phyloP scores from a whole-genome alignment of 1,284 basidiomycete species.

The Ceratobasidium sp. region DNA sequence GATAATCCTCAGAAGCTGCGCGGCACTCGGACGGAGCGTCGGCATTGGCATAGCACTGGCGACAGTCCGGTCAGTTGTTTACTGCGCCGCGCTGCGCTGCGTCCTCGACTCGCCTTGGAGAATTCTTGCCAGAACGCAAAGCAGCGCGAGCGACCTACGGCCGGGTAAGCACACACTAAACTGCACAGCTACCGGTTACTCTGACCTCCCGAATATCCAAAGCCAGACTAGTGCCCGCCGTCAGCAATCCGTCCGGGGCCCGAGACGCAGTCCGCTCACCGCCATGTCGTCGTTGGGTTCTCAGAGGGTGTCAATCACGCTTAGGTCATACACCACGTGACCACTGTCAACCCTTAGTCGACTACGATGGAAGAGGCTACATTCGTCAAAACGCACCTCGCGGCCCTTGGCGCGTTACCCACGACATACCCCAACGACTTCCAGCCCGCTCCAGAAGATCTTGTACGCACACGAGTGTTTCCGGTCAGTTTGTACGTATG shows the following conservation, averaged over 20 bases:
- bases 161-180: slow-evolving; percentile 44
- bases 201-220: slow-evolving; percentile 72
- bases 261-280: slow-evolving; percentile 51
- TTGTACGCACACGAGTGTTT: slow-evolving; percentile 77
- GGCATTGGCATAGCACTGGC: slow-evolving; percentile 86
- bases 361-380: slow-evolving; percentile 63
- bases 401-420: slow-evolving; percentile 73
- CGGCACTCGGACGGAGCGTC: slow-evolving; percentile 81
- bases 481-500: slow-evolving; percentile 61
- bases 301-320: slow-evolving; percentile 12
- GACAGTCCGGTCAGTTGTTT: not conserved
- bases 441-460: slow-evolving; percentile 75
- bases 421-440: slow-evolving; percentile 79
- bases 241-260: slow-evolving; percentile 21
- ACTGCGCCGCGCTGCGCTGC: slow-evolving; percentile 10
- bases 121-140: slow-evolving; percentile 95
- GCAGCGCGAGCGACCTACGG: slow-evolving; percentile 84
- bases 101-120: slow-evolving; percentile 66
- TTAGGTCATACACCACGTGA: slow-evolving; percentile 20
- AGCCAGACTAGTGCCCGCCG: slow-evolving; percentile 66
- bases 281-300: slow-evolving; percentile 53
- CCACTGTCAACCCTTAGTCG: slow-evolving; percentile 31
- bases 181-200: not conserved
- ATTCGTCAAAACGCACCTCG: slow-evolving; percentile 78
- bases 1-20: slow-evolving; percentile 84